These are phyloP conservation scores for Pilatotrama ljubarskyi DNA, from an alignment of 768 basidiomycete genomes.

Conservation along the genomic window DNA sequence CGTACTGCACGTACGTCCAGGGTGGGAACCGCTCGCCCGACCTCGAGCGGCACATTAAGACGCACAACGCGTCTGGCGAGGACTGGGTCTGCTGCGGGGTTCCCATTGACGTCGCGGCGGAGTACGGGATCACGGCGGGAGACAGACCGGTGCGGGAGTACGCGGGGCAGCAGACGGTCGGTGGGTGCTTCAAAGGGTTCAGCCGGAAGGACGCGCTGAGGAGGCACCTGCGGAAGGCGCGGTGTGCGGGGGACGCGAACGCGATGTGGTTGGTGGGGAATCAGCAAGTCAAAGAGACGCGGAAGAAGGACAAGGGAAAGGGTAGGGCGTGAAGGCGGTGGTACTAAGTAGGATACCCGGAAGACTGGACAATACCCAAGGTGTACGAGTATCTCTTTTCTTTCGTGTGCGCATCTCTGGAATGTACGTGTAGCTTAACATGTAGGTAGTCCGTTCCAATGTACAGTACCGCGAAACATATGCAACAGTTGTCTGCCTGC, in stretches of 20 bases:
- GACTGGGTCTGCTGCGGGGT: conserved; percentile 25
- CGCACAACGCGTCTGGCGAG: conserved; percentile 14
- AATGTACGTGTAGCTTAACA: no score
- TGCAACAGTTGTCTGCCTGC: no score
- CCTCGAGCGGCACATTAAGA: conserved; percentile 23
- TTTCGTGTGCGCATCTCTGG: no score
- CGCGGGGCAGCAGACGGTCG: conserved; percentile 19
- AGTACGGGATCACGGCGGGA: not conserved
- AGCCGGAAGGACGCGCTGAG: conserved; percentile 22
- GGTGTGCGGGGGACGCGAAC: not conserved
- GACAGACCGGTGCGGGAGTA: conserved; percentile 2
- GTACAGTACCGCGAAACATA: no score
- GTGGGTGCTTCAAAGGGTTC: conserved; percentile 20
- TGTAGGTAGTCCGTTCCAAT: no score
- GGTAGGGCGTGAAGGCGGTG: not conserved
- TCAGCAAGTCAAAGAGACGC: not conserved
- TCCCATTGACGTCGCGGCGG: conserved; percentile 2
- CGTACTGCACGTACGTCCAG: conserved; percentile 21
- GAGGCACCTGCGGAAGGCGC: conserved; percentile 14
- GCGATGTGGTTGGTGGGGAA: conserved; percentile 1
- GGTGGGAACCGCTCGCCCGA: conserved; percentile 18
- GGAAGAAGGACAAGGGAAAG: not conserved
- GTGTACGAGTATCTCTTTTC: no score
- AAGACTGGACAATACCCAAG: no score
- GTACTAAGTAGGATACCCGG: not conserved